Conservation (phyloP, 164 flowering plant genomes). For the grape (Vitis vinifera) region ASM3070453v1 NC_081805.1:23906001-23906500, state of each 20-base stretch:
- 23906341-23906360: conserved; percentile 18
- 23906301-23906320: conserved; percentile 65
- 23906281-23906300: conserved; percentile 72
- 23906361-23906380: conserved; percentile 13
- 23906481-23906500: conserved; percentile 34
- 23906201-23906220: neutral
- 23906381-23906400: conserved; percentile 16
- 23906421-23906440: conserved; percentile 17
- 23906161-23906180: neutral
- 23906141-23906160: neutral
- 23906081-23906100: no score
- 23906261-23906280: conserved; percentile 64
- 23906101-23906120: no score
- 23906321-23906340: conserved; percentile 20
- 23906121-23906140: no score
- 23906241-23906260: conserved; percentile 67
- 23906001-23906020: no score
- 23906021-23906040: no score
- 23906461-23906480: conserved; percentile 18
- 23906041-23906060: no score
- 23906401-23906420: conserved; percentile 11
- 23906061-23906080: no score
- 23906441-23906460: conserved; percentile 12
- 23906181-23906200: neutral
- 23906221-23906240: neutral